A percentile compares a stretch with the other conserved stretches of the same genome.
Conservation (phyloP, 2,329 filamentous ascomycete genomes). For the Stemphylium lycopersici region DNA sequence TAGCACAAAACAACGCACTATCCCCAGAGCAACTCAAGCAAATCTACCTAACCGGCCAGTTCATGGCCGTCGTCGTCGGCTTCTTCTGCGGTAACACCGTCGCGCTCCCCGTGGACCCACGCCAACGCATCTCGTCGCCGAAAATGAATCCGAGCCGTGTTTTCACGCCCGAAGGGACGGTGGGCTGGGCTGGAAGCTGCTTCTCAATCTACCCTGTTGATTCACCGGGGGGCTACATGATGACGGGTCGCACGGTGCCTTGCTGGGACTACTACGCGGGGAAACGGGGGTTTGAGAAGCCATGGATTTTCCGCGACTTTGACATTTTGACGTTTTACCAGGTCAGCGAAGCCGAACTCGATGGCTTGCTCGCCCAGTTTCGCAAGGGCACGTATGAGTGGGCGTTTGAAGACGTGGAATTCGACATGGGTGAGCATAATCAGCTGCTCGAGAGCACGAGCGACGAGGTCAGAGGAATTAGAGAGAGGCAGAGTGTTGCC, state of each 20-base stretch:
- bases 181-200: conserved; percentile 63
- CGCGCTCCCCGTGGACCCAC: conserved; percentile 60
- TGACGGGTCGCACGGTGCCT: conserved; percentile 60
- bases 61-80: conserved; percentile 61
- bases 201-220: conserved; percentile 63
- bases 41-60: conserved; percentile 58
- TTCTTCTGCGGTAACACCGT: conserved; percentile 63
- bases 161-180: conserved; percentile 62
- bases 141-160: conserved; percentile 64
- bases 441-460: conserved; percentile 53
- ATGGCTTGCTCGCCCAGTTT: conserved; percentile 56
- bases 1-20: conserved; percentile 62
- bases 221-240: conserved; percentile 63
- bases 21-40: conserved; percentile 56
- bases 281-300: conserved; percentile 57
- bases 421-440: conserved; percentile 64
- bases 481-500: conserved; percentile 54
- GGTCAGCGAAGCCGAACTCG: conserved; percentile 60
- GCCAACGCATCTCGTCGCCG: conserved; percentile 60
- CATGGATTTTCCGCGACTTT: conserved; percentile 64
- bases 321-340: conserved; percentile 63
- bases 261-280: conserved; percentile 61
- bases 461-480: conserved; percentile 56
- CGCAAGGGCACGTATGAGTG: conserved; percentile 60
- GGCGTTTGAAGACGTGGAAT: conserved; percentile 56